Evolutionary conservation across 2,329 filamentous ascomycete species (phyloP).

Genomic region (Penicillium sp.): DNA sequence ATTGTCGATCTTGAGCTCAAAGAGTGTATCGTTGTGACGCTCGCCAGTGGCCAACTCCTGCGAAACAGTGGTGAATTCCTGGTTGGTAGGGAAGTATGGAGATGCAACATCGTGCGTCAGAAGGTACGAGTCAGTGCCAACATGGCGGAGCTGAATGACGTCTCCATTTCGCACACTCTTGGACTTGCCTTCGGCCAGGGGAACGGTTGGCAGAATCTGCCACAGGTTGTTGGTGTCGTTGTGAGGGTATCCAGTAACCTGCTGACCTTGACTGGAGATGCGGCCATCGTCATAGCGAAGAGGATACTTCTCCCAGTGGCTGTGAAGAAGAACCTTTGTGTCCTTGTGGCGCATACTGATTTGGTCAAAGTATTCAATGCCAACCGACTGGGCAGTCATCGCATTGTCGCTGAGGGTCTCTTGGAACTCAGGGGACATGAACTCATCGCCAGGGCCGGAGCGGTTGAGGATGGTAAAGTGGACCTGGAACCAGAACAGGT

Average conservation of each 20-base stretch:
- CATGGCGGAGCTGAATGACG: slow-evolving; percentile 78
- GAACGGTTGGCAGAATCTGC: slow-evolving; percentile 76
- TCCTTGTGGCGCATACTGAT: slow-evolving; percentile 94
- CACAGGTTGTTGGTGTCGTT: slow-evolving; percentile 99
- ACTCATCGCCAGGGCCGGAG: slow-evolving; percentile 94
- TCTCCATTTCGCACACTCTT: slow-evolving; percentile 79
- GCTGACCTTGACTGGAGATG: slow-evolving; percentile 95
- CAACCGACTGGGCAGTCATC: slow-evolving; percentile 83
- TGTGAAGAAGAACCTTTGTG: slow-evolving; percentile 94
- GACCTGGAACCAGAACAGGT: slow-evolving; percentile 99
- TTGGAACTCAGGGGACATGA: slow-evolving; percentile 98
- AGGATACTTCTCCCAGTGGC: slow-evolving; percentile 84
- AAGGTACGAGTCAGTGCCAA: slow-evolving; percentile 81
- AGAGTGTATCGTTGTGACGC: slow-evolving; percentile 84
- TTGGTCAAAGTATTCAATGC: slow-evolving; percentile 85
- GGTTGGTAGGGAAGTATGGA: slow-evolving; percentile 94
- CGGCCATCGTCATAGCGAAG: slow-evolving; percentile 95
- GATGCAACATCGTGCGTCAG: slow-evolving; percentile 96
- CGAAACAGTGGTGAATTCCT: slow-evolving; percentile 88
- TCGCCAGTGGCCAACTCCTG: slow-evolving; percentile 69
- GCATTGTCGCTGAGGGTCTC: slow-evolving; percentile 93
- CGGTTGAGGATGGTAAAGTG: slow-evolving; percentile 87
- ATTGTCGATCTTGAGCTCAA: slow-evolving; percentile 87
- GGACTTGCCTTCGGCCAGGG: slow-evolving; percentile 54
- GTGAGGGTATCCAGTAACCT: slow-evolving; percentile 96